Evolutionary conservation across 2,329 filamentous ascomycete genomes (phyloP), one percentile per base, ranked within the genome.

Genomic region (Fusarium gaditjirri): DNA sequence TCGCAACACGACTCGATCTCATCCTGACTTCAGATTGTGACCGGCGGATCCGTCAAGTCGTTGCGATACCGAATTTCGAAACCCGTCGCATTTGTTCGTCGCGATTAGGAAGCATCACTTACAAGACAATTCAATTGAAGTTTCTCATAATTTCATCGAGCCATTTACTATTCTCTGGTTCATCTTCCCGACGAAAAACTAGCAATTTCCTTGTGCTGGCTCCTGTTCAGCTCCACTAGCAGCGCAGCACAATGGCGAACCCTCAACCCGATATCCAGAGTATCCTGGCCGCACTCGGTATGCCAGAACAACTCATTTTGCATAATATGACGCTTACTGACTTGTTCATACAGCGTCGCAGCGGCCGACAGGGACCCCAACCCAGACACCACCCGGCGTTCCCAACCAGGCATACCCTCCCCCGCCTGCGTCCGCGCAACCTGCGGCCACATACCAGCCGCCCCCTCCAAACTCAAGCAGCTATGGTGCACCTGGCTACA

Each of bases 201-300:
- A 63, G 67, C 46, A 56, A 43, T 38, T 57, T 29, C 41, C 53
- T 59, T 49, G 64, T 62, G 46, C 55, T 63, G 53, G 68, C 63
- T 58, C 62, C 53, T 47, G 55, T 61, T 55, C 56, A 52, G 46
- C 54, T 68, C 63, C 62, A 65, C 47, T 59, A 56, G 54, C 61
- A 60, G 54, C 55, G 49, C 59, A 60, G 54, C 55, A 69, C 62
- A 57, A 77, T 77, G 76, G 70, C 76, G 53, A 75, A 77, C 64
- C 68, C 73, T 64, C 75, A 73, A 55, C 75, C 74, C 35, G 75
- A 77, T 57, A 77, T 77, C 53, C 76, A 85, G 76, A 84, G 83
- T 68, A 85, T 86, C 65, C 80, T 86, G 71, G 85, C 85, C 62
- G 85, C 85, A 68, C 80, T 86, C 61, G 84, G 84, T 86, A 82